Percentiles rank a stretch among this genome's conserved stretches.
These are phyloP conservation scores for Tulasnella calospora DNA, from an alignment of 768 basidiomycete genomes.

Conservation along the genomic window DNA sequence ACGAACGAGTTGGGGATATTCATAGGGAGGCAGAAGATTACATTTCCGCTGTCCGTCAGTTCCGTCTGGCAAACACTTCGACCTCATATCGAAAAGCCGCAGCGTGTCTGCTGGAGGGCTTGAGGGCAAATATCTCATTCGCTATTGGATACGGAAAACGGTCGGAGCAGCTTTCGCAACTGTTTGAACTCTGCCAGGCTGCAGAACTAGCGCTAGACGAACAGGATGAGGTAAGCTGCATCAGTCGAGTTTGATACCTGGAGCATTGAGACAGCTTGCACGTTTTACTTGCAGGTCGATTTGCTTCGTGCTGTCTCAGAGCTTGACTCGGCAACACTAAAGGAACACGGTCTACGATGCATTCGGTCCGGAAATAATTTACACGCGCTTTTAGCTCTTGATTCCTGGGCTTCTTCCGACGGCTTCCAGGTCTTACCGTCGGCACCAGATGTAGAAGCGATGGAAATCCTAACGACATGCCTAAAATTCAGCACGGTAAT, in stretches of 20 bases:
- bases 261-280: neutral
- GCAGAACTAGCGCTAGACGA: neutral
- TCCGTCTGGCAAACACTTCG: neutral
- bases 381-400: conserved; percentile 1
- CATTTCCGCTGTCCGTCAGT: neutral
- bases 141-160: neutral
- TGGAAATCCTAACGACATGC: neutral
- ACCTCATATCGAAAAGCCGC: conserved; percentile 3
- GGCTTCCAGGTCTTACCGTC: neutral
- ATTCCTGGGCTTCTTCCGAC: neutral
- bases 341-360: neutral
- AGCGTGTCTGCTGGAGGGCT: neutral
- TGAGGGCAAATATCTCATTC: neutral
- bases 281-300: neutral
- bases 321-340: neutral
- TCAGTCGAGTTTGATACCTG: neutral
- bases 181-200: neutral
- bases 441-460: neutral
- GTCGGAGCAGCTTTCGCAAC: neutral
- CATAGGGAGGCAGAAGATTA: conserved; percentile 44
- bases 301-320: neutral
- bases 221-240: neutral
- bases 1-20: conserved; percentile 49
- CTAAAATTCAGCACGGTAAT: neutral
- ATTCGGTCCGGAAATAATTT: neutral